Conservation (phyloP, 208 protist species). For the Trichomonas tenax region DNA sequence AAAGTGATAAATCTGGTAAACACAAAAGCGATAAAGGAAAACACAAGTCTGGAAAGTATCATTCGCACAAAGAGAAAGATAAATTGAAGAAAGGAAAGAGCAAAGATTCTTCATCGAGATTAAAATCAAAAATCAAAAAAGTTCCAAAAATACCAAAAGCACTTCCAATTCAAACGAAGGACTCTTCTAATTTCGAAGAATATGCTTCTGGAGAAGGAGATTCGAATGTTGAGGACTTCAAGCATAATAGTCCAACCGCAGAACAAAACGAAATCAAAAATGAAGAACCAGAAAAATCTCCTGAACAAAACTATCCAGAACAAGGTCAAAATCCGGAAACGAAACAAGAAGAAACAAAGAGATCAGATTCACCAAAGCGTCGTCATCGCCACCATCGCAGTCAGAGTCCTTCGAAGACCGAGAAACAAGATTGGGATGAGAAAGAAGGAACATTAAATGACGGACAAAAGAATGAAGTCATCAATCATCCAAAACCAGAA, state of each 20-base stretch:
- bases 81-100: background rate
- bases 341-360: background rate
- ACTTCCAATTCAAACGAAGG: background rate
- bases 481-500: background rate
- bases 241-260: background rate
- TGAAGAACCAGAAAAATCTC: background rate
- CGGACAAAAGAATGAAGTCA: background rate
- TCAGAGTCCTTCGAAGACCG: no score
- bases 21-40: background rate
- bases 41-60: background rate
- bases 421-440: no score
- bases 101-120: background rate
- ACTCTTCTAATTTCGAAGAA: background rate
- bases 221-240: background rate
- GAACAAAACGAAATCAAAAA: background rate
- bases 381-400: no score
- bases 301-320: background rate
- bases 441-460: no score
- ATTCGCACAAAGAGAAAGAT: background rate
- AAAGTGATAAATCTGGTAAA: background rate
- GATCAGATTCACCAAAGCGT: no score
- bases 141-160: background rate
- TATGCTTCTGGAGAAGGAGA: background rate
- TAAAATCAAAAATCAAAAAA: background rate
- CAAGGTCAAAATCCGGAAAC: background rate